Evolutionary conservation across 164 flowering plant species (phyloP), one percentile per base, ranked within the genome.

Genomic region (Magnolia sinica): DNA sequence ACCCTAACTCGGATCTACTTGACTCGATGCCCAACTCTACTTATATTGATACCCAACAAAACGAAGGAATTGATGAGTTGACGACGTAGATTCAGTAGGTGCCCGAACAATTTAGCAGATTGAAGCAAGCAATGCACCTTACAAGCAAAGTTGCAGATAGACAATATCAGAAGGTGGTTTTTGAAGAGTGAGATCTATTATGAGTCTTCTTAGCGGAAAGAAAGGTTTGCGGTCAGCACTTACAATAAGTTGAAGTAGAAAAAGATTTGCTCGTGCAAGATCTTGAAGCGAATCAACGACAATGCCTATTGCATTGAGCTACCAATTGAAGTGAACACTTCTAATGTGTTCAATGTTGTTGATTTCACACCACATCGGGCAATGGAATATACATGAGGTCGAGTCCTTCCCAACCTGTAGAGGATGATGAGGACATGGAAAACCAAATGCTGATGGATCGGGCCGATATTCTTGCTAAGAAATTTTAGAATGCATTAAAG

Each of bases 301-400:
- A 50, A 50, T 72, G 74, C 74, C 27, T 72, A 72, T 50, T 19
- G 19, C 4, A 58, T 58, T 58, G 63, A 58, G 63, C 63, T 58
- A 14, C 16, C 63, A 10, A 58, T 14, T 19, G 63, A 58, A 14
- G 19, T 58, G 19, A 58, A 58, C 63, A 10, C 11, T 0, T 58
- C 63, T 58, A 8, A 13, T 58, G 63, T 58, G 4, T 58, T 58
- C 63, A 58, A 58, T 58, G 63, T 58, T 4, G 63, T 1, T 8
- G 63, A 58, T 58, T 14, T 58, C 14, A 13, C 16, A 58, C 16
- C 14, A 13, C 19, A 3, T 8, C 19, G 4, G 14, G 14, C 19
- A 58, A 19, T 4, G 14, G 63, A 58, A 10, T 13, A 19, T 10
- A 58, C 63, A 13, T 0, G 14, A 58, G 63, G 63, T 13, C 14